phyloP scores from a whole-genome alignment of 257 asterid species.

The Fraxinus americana region DNA sequence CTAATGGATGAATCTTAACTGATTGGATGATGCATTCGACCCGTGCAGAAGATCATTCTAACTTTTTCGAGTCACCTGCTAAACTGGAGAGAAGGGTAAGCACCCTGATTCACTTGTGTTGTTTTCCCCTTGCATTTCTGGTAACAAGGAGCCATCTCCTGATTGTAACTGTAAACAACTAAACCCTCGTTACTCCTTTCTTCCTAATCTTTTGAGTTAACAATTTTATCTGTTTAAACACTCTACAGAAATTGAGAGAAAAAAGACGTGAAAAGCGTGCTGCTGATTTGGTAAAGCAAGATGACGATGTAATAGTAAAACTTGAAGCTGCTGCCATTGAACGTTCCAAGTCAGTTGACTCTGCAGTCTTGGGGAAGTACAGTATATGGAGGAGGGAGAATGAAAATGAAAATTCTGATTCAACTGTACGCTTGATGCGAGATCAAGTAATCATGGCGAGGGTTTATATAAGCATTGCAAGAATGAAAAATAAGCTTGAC shows the following conservation, averaged over 20 bases:
- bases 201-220: conserved; percentile 7
- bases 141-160: conserved; percentile 10
- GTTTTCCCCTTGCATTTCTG: neutral
- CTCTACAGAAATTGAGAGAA: conserved; percentile 82
- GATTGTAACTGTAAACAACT: neutral
- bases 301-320: conserved; percentile 77
- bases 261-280: conserved; percentile 83
- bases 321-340: conserved; percentile 96
- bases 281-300: conserved; percentile 82
- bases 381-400: conserved; percentile 95
- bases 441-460: conserved; percentile 98
- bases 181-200: neutral
- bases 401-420: conserved; percentile 91
- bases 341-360: conserved; percentile 92
- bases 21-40: conserved; percentile 22
- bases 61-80: conserved; percentile 55
- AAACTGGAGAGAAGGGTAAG: conserved; percentile 78
- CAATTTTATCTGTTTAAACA: conserved; percentile 24
- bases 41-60: conserved; percentile 60
- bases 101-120: conserved; percentile 12
- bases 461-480: conserved; percentile 86
- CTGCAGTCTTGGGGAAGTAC: conserved; percentile 93
- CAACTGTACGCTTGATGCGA: conserved; percentile 85
- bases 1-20: conserved; percentile 9
- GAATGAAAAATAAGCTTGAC: conserved; percentile 69